Evolutionary conservation across 108 stramenopile genomes (phyloP), one percentile per base, ranked within the genome.

Genomic region (Heterococcus sp.): DNA sequence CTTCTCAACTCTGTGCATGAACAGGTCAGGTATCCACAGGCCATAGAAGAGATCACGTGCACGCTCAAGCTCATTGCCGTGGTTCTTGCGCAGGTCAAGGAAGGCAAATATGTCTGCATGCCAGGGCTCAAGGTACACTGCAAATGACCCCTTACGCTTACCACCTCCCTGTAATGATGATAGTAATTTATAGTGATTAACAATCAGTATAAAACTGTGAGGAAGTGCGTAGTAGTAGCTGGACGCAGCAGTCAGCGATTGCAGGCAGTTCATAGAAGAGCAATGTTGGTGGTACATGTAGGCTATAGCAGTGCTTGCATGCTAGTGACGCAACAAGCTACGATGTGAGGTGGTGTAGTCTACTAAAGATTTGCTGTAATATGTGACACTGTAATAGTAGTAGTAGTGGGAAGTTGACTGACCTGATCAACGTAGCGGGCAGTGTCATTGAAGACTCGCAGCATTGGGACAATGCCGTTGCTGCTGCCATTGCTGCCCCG

Each of bases 401-500:
- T n/a, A n/a, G n/a, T n/a, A n/a, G n/a, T n/a, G n/a, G n/a, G n/a
- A n/a, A n/a, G n/a, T n/a, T n/a, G n/a, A n/a, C 97, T 96, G 46
- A 95, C 98, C 87, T 99, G 98, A 82, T 98, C 95, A 40, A 98
- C 95, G 89, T 97, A 99, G n/a, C 98, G 91, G 1, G 96, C 96
- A 27, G 98, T 99, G 89, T 95, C 94, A 91, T 96, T 94, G 84
- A 96, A 99, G 38, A 97, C 96, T 29, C 96, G 94, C 21, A 99
- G 91, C 96, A 99, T 97, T 74, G 98, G 98, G 26, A 97, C 95
- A 76, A 99, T 94, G 34, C 98, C 98, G 69, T 97, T 97, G 69
- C 92, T 93, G 33, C 92, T 90, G 35, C 98, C 98, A 76, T 96
- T 96, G 69, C 96, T 97, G 11, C 98, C 98, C 5, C 93, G 91